Base-by-base conservation (phyloP, 768 basidiomycete genomes). In the Pleurotus platypus region DNA sequence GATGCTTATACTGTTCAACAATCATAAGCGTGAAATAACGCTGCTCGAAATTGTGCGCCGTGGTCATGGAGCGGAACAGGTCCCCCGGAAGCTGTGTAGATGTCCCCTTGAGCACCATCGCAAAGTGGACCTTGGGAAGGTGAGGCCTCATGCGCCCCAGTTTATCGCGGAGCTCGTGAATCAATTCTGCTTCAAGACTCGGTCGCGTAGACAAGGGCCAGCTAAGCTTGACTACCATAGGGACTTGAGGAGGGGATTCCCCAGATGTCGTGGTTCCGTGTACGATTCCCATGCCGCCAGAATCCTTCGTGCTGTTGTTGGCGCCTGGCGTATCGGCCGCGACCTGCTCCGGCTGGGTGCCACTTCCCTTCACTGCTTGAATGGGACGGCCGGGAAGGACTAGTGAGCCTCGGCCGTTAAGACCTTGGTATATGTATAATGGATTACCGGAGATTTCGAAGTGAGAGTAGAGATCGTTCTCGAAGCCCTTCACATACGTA, bases 341-440 rank as follows among this genome's bases (percentile, higher is more conserved):
- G 1, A 30, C 7, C 6, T 30, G 27, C 27, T 30, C 27, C 8
- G 7, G 2, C 27, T 30, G 27, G 27, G 27, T 7, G 27, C 0
- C 27, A 5, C 7, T 1, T 27, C 26, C 13, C 39, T 49, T 40
- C 5, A 18, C 20, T 42, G 48, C 51, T 4, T 9, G 27, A 1
- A 60, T 3, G 12, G 24, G 47, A 9, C 16, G 24, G 8, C 59
- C 62, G 18, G 40, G 18, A 26, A 58, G 61, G 9, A 63, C 62
- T 13, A 49, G 55, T 9, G 62, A 62, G 2, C 65, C 64, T 20
- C 62, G 65, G 13, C 65, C 65, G 4, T 59, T 45, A 20, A 63
- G 30, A 5, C 60, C 59, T 35, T 26, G 39, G 46, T 59, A 60
- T 6, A 42, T 24, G 26, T 56, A 60, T 2, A 63, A 27, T 1